phyloP scores from a whole-genome alignment of 306 rosid genomes.

The Pyrus communis region DNA sequence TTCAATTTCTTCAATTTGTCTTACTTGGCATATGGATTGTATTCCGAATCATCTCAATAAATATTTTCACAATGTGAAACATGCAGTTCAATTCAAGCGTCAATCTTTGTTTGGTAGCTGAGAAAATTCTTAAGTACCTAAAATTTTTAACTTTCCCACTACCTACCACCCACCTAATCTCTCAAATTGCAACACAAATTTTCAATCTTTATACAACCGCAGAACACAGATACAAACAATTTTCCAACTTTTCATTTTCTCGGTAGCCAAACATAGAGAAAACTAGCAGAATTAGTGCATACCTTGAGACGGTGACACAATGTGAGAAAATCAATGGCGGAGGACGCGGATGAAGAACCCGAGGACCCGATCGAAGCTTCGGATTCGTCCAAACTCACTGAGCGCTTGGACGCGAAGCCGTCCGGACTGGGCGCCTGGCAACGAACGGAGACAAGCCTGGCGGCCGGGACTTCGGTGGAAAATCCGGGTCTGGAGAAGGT shows the following conservation, averaged over 20 bases:
- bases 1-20: background rate
- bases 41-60: background rate
- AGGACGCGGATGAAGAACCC: conserved; percentile 31
- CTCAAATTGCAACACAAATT: background rate
- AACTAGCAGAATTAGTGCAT: background rate
- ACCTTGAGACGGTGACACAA: conserved; percentile 81
- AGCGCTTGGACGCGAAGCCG: conserved; percentile 19
- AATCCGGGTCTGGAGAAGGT: conserved; percentile 22
- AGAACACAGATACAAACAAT: background rate
- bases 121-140: background rate
- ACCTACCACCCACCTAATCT: background rate
- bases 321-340: conserved; percentile 81
- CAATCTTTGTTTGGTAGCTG: background rate
- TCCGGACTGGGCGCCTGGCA: conserved; percentile 36
- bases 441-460: conserved; percentile 47
- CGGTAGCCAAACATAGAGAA: conserved; percentile 5
- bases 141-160: background rate
- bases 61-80: background rate
- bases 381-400: conserved; percentile 22
- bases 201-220: background rate
- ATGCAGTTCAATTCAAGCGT: background rate
- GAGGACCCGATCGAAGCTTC: conserved; percentile 27
- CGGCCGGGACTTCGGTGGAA: conserved; percentile 13
- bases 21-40: background rate
- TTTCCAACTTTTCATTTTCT: background rate